Percentiles rank a stretch among this genome's conserved stretches.
Conservation (phyloP, 1,139 yeast genomes). For the Candida labiduridarum region DNA sequence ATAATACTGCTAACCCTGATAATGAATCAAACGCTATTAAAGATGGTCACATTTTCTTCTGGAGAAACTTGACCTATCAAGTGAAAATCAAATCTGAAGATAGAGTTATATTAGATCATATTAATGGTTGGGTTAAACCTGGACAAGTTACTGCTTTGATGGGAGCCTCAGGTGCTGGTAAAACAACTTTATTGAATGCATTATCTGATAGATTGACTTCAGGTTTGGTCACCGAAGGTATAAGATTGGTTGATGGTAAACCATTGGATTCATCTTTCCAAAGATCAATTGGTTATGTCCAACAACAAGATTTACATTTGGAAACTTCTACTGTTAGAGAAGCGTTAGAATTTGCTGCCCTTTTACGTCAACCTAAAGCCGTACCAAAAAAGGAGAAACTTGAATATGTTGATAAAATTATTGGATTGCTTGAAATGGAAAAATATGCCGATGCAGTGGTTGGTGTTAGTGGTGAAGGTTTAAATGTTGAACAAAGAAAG, state of each 20-base stretch:
- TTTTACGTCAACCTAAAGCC: conserved; percentile 37
- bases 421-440: conserved; percentile 39
- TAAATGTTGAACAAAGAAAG: conserved; percentile 42
- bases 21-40: conserved; percentile 51
- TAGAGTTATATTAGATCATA: conserved; percentile 62
- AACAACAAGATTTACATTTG: conserved; percentile 44
- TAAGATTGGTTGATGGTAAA: conserved; percentile 41
- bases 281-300: conserved; percentile 45
- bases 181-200: conserved; percentile 37
- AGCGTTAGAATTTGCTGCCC: conserved; percentile 38
- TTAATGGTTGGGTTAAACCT: conserved; percentile 64
- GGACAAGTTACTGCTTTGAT: conserved; percentile 36
- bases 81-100: conserved; percentile 66
- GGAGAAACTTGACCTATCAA: conserved; percentile 78
- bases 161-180: conserved; percentile 43
- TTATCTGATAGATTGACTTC: conserved; percentile 37
- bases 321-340: conserved; percentile 42
- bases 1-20: conserved; percentile 24
- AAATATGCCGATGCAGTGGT: conserved; percentile 40
- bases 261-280: conserved; percentile 36
- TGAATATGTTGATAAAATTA: conserved; percentile 38
- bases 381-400: conserved; percentile 34
- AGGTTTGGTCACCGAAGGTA: conserved; percentile 39
- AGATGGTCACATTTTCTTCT: conserved; percentile 60
- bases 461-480: conserved; percentile 44